Percentiles rank a stretch among this genome's conserved stretches.
These are phyloP conservation scores for Barbatosphaeria neglecta DNA, from an alignment of 495 filamentous ascomycete genomes.

Conservation along the genomic window DNA sequence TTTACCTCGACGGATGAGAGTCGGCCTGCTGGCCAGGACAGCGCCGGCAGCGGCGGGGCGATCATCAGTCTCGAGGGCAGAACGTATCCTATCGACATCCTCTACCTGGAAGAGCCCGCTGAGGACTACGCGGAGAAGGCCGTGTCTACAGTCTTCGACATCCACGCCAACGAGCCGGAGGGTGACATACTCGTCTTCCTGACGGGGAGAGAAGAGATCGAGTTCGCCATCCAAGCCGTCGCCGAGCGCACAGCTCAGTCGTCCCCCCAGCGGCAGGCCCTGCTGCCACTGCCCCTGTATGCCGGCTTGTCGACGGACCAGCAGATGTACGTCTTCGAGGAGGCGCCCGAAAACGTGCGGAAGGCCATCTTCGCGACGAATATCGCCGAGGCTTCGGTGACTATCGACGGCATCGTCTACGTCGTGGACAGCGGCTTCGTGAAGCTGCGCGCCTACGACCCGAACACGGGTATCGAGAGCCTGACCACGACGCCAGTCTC, in stretches of 20 bases:
- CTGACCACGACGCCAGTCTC: slow-evolving; percentile 82
- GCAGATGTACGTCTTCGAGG: slow-evolving; percentile 88
- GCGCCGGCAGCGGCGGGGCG: slow-evolving; percentile 37
- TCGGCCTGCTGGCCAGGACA: slow-evolving; percentile 28
- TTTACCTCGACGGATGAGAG: slow-evolving; percentile 46
- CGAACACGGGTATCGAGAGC: slow-evolving; percentile 78
- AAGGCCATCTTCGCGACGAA: slow-evolving; percentile 95
- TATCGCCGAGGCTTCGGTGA: slow-evolving; percentile 91
- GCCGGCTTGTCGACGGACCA: slow-evolving; percentile 80
- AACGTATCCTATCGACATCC: slow-evolving; percentile 81
- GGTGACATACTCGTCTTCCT: slow-evolving; percentile 91
- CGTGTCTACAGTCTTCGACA: slow-evolving; percentile 82
- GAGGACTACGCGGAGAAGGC: slow-evolving; percentile 86
- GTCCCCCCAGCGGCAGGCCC: slow-evolving; percentile 52
- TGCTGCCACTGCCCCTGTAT: slow-evolving; percentile 77
- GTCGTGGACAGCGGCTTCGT: slow-evolving; percentile 90
- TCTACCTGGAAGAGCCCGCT: slow-evolving; percentile 68
- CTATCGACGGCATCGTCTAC: slow-evolving; percentile 86
- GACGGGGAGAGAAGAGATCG: slow-evolving; percentile 90
- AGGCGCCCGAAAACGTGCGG: slow-evolving; percentile 68
- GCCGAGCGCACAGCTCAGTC: slow-evolving; percentile 67
- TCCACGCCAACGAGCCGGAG: slow-evolving; percentile 75
- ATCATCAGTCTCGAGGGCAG: slow-evolving; percentile 88
- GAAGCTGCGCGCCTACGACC: slow-evolving; percentile 83
- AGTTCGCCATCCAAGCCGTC: slow-evolving; percentile 64